Evolutionary conservation across 768 basidiomycete genomes (phyloP), one percentile per base, ranked within the genome.

Genomic region (Phaeolepiota aurea): DNA sequence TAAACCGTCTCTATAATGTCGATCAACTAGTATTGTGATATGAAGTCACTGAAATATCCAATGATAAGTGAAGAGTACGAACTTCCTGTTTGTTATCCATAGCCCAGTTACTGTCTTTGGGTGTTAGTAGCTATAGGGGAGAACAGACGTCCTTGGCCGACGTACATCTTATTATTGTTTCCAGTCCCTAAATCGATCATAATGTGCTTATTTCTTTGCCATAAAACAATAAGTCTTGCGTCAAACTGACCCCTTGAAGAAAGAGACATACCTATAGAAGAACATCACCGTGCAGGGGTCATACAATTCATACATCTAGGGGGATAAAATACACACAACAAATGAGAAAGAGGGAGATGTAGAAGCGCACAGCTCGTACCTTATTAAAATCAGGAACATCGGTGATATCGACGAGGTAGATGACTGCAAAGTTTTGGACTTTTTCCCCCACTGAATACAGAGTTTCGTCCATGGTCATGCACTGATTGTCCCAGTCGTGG

Each of bases 131-230:
- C n/a, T n/a, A n/a, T n/a, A n/a, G n/a, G n/a, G n/a, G n/a, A n/a
- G n/a, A n/a, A n/a, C n/a, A n/a, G n/a, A n/a, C n/a, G n/a, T n/a
- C n/a, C n/a, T n/a, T n/a, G n/a, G n/a, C n/a, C n/a, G n/a, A 70
- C 89, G 48, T 43, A 93, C 92, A 96, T 96, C 69, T 98, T 97
- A 66, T 97, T 97, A 65, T 97, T 97, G 64, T 98, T 96, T 71
- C 93, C 93, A 37, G 93, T 98, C n/a, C 92, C 93, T 49, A 98
- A 66, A 77, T 97, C 96, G 55, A 99, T 97, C 94, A 98, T 98
- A 65, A 98, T 98, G 58, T 98, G 96, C 58, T 98, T 96, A 62
- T 94, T 94, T 32, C 93, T 94, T 52, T 0, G n/a, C 21, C 11
- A 9, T 15, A 11, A 12, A 10, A 22, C 10, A 38, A 41, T 31